phyloP scores from a whole-genome alignment of 1,284 basidiomycete genomes.

The Paramarasmius palmivorus region DNA sequence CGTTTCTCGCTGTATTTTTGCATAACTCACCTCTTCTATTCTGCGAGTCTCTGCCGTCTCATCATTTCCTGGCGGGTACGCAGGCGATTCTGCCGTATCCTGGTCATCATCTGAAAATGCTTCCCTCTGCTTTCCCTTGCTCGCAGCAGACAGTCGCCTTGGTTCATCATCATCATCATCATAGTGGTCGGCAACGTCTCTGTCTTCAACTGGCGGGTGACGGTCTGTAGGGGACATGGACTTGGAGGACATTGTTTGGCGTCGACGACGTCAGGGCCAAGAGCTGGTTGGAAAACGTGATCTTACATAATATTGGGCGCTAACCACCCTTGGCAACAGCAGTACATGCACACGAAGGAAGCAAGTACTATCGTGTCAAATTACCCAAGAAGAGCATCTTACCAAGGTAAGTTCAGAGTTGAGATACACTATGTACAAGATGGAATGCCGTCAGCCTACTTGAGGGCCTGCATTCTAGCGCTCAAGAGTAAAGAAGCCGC shows the following conservation, averaged over 20 bases:
- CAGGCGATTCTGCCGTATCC: slow-evolving; percentile 30
- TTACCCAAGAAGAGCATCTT: no score
- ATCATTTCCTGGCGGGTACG: slow-evolving; percentile 68
- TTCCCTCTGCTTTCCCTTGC: slow-evolving; percentile 19
- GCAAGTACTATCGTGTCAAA: no score
- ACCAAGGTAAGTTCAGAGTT: no score
- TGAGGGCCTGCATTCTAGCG: no score
- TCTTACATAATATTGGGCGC: no score
- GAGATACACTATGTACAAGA: no score
- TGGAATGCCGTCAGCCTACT: no score
- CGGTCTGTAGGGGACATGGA: not conserved
- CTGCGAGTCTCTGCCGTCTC: slow-evolving; percentile 64
- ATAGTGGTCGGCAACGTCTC: not conserved
- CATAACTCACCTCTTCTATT: slow-evolving; percentile 62
- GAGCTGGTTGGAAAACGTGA: no score
- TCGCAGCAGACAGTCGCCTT: not conserved
- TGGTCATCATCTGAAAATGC: slow-evolving; percentile 28
- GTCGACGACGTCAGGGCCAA: not conserved
- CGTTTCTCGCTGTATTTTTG: not conserved
- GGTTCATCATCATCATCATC: slow-evolving; percentile 9
- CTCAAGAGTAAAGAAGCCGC: slow-evolving; percentile 58
- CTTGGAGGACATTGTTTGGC: not conserved
- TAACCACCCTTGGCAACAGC: no score
- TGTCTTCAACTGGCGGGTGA: not conserved
- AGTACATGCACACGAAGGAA: no score